These are phyloP conservation scores for Primulina eburnea DNA, from an alignment of 257 asterid species.

Conservation along the genomic window DNA sequence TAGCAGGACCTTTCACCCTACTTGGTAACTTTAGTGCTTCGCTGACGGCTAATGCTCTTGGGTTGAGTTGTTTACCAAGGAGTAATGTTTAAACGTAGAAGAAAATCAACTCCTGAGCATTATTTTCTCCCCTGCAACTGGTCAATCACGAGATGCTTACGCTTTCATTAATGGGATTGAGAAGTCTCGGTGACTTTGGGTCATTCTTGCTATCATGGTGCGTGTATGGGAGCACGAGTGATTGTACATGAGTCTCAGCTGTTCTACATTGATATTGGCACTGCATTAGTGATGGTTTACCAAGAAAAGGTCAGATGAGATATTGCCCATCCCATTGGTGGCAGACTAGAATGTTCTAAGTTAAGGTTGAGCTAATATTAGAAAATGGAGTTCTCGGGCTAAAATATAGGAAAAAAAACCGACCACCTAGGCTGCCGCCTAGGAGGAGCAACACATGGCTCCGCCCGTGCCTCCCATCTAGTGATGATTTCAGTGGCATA, in stretches of 20 bases:
- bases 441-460: background rate
- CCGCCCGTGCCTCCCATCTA: background rate
- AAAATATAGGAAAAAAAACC: too few species aligned
- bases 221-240: constrained; percentile 10
- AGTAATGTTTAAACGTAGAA: too few species aligned
- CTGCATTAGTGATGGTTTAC: constrained; percentile 45
- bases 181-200: constrained; percentile 20
- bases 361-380: too few species aligned
- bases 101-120: background rate
- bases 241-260: constrained; percentile 23
- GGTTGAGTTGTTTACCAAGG: too few species aligned
- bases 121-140: constrained; percentile 16
- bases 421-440: too few species aligned
- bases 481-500: constrained; percentile 30
- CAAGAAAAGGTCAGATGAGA: constrained; percentile 34
- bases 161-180: constrained; percentile 43
- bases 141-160: constrained; percentile 19
- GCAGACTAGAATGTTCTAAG: too few species aligned
- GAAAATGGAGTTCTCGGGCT: too few species aligned
- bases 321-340: too few species aligned
- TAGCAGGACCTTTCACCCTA: too few species aligned
- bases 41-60: too few species aligned
- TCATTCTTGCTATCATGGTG: constrained; percentile 19
- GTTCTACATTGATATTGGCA: constrained; percentile 35
- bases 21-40: too few species aligned